A percentile compares a stretch with the other conserved stretches of the same genome.
Conservation (phyloP, 2,329 filamentous ascomycete species). For the Bimuria novae-zelandiae region DNA sequence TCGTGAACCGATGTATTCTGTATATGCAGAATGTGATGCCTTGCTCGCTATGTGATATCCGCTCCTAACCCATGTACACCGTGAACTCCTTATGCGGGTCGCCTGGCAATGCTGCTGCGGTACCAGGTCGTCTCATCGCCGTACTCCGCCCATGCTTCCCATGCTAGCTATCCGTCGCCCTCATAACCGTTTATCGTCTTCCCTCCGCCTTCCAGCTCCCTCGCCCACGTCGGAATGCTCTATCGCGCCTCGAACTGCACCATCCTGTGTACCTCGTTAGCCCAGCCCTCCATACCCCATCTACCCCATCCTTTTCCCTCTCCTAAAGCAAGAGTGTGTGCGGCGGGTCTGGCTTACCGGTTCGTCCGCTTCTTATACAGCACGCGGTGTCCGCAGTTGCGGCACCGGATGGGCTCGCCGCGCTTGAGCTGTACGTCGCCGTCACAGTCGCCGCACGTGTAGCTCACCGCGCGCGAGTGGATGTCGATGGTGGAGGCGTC, state of each 20-base stretch:
- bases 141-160: not conserved
- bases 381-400: constrained; percentile 92
- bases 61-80: not conserved
- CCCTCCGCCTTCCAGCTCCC: not conserved
- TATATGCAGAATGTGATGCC: not conserved
- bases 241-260: constrained; percentile 96
- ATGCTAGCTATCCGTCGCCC: not conserved
- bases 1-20: not conserved
- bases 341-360: constrained; percentile 72
- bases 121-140: not conserved
- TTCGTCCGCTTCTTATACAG: constrained; percentile 98
- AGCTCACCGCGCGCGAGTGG: constrained; percentile 52
- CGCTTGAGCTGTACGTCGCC: constrained; percentile 74
- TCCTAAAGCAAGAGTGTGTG: not conserved
- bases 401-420: constrained; percentile 82
- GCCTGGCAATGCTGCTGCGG: no score
- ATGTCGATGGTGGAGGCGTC: constrained; percentile 61
- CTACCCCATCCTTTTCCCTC: not conserved
- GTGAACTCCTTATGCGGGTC: constrained; percentile 5
- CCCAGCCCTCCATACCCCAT: constrained; percentile 3
- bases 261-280: constrained; percentile 63
- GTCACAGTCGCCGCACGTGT: constrained; percentile 81
- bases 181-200: no score
- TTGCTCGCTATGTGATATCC: not conserved
- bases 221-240: constrained; percentile 13